Base-by-base conservation (phyloP, 2,329 filamentous ascomycete species). In the Pseudogymnoascus sp. region DNA sequence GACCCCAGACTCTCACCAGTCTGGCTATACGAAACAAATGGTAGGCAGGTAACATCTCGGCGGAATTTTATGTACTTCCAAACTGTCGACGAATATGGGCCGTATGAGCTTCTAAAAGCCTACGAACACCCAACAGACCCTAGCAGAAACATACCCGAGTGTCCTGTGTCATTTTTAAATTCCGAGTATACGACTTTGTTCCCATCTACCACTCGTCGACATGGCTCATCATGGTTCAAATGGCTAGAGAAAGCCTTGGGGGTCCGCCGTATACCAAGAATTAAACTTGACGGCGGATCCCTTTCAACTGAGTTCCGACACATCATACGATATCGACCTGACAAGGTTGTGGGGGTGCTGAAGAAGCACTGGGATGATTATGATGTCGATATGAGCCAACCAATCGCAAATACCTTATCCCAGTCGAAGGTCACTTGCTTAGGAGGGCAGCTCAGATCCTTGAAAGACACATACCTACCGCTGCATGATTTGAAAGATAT, bases 301-400 rank as follows among this genome's bases (percentile, higher is more conserved):
- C 58, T 65, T 15, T 65, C 64, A 35, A 25, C 33, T 25, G 48
- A 63, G 27, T 65, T 65, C 52, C 42, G 21, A 25, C 59, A 64
- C 42, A 52, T 65, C 48, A 64, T 62, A 29, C 13, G 61, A 62
- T 27, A 12, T 45, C 42, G 62, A 42, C 62, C 64, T 31, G 62
- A 65, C 35, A 65, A 64, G 42, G n/a, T 65, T 52, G 36, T 65
- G 35, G 62, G 62, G 40, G 58, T 60, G 58, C 40, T 65, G 37
- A 63, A 64, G 60, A 42, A 55, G 42, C 27, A 62, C 59, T 62
- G 62, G 62, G 18, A 21, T 58, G 40, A 48, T 12, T 62, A 64
- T 52, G 29, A 15, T 40, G 10, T 21, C 25, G 36, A 52, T 39
- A 61, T 64, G 36, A n/a, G n/a, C n/a, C n/a, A n/a, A n/a, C n/a